Base-by-base conservation (phyloP, 2,329 filamentous ascomycete genomes). In the Pseudogymnoascus sp. region DNA sequence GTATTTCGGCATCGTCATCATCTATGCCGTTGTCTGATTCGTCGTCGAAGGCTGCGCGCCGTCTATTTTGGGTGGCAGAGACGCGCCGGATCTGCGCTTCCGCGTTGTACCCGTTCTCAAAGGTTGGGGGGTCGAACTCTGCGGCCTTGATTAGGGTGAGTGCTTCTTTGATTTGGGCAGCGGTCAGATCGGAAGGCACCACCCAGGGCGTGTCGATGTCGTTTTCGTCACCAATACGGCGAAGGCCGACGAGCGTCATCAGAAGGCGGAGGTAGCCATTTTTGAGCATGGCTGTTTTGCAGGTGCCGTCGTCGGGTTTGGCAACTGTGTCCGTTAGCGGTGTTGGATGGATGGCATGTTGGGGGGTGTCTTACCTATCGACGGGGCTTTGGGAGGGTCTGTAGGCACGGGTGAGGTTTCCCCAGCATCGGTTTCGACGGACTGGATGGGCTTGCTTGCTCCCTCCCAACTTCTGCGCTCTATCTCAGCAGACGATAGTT, bases 261-360 rank as follows among this genome's bases (percentile, higher is more conserved):
- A 99, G 82, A 1, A 97, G 84, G 35, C 92, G 88, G 2, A 97
- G 81, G 69, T 93, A 88, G 8, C 90, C 87, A 74, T 97, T 95
- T 72, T 91, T 95, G 78, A 95, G 95, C 75, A 96, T 86, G 25
- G 91, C 88, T 22, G 81, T 82, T 60, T 86, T 85, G 41, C 86
- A 84, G 58, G 83, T 80, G 52, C 89, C 84, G 42, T 83, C 85
- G 63, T 88, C 85, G 0, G 89, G 61, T 66, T 71, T 69, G 35
- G 70, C 63, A n/a, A 68, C 66, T 71, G 41, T 52, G 49, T 60
- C 6, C 23, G 62, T 74, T 63, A 75, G 69, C 58, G 64, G 49
- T 65, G 33, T 62, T 30, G 11, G 28, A 61, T 39, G 23, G 38
- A 58, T 22, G 5, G 61, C n/a, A 14, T 16, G 33, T 28, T 59